A percentile compares a stretch with the other conserved stretches of the same genome.
Evolutionary conservation across 192 early-diverging fungal genomes (phyloP).

Genomic region (Phlyctochytrium arcticum): DNA sequence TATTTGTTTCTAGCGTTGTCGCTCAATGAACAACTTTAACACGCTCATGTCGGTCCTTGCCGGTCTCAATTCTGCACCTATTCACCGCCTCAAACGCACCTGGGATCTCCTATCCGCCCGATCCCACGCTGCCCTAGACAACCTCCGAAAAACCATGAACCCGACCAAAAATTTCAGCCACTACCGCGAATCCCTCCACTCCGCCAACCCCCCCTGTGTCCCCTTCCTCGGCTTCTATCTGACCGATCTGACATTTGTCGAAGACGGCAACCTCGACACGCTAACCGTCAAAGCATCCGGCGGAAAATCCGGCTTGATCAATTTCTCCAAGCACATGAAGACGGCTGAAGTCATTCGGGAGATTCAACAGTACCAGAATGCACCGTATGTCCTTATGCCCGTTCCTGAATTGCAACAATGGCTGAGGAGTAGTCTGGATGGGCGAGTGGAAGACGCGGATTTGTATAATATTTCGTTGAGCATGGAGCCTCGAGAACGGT

Average conservation of each 20-base stretch:
- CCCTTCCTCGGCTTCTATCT: conserved; percentile 83
- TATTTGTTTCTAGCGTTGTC: conserved; percentile 77
- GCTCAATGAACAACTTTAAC: conserved; percentile 89
- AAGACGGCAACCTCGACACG: conserved; percentile 79
- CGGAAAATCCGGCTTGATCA: conserved; percentile 62
- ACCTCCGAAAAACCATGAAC: conserved; percentile 71
- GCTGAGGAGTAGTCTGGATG: conserved; percentile 57
- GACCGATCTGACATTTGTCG: conserved; percentile 87
- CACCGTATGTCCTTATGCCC: conserved; percentile 67
- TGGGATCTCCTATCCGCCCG: conserved; percentile 64
- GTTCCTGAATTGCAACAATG: conserved; percentile 82
- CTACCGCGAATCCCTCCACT: conserved; percentile 80
- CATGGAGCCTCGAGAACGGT: conserved; percentile 69
- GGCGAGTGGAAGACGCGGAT: conserved; percentile 65
- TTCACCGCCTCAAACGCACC: conserved; percentile 85
- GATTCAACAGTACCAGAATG: conserved; percentile 84
- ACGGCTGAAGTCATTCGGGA: conserved; percentile 84
- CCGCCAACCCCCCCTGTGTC: conserved; percentile 59
- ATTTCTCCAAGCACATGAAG: conserved; percentile 84
- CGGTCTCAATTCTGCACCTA: conserved; percentile 80
- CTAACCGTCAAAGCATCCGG: conserved; percentile 39
- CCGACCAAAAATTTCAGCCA: conserved; percentile 74
- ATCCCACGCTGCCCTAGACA: conserved; percentile 31
- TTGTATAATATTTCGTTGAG: conserved; percentile 74
- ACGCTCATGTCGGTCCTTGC: conserved; percentile 87